Base-by-base conservation (phyloP, 2,329 filamentous ascomycete genomes). In the Westerdykella aurantiaca region DNA sequence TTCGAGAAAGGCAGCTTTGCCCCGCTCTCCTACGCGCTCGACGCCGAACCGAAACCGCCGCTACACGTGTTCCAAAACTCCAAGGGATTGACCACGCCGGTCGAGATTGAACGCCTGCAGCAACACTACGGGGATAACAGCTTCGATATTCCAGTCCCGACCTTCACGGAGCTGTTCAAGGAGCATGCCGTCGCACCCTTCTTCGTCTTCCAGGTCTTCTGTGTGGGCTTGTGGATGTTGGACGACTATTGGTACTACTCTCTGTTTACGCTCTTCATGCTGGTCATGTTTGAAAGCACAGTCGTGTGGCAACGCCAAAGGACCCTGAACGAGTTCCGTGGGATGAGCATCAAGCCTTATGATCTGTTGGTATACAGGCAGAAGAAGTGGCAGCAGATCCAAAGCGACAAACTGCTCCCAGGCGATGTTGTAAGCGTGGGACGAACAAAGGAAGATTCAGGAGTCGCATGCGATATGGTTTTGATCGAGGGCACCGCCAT, bases 191-290 rank as follows among this genome's bases (percentile, higher is more conserved):
- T 98, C 17, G 94, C 94, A 17, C 93, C 93, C 5, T 98, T 98
- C 76, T 98, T 98, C 71, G 90, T 98, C 51, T 98, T 98, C 73
- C 93, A 98, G 75, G 78, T 98, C 49, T 98, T 98, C 75, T 98
- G 94, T 59, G 93, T 98, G 46, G 94, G 93, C 13, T 74, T 98
- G 48, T 98, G 93, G 93, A 88, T 97, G 83, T 74, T 98, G 64
- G 93, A 98, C 64, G 94, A 98, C 71, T 98, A 97, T 72, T 98
- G 94, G 93, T 98, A 98, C 75, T 98, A 98, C 73, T 97, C 93
- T 49, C 80, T 98, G 16, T 98, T 98, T 70, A 98, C 94, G 0
- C 82, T 98, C 17, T 90, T 97, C 73, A 98, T 98, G 94, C 81
- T 98, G 44, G 88, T 98, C 55, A 84, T 82, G 46, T 98, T 98